Conservation (phyloP, 1,284 basidiomycete species). For the Macrocystidia cucumis region DNA sequence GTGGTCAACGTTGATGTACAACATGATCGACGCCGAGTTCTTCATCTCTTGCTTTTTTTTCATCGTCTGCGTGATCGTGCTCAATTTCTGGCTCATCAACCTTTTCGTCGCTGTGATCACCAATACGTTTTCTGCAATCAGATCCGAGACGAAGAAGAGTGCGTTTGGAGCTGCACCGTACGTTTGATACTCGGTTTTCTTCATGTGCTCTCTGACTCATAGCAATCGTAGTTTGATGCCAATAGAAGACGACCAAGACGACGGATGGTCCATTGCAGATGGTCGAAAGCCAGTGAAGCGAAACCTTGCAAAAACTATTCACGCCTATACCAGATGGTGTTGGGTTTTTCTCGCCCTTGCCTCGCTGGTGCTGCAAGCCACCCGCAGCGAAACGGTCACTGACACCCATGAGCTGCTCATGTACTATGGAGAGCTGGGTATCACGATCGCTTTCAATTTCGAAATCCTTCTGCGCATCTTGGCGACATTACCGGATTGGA, state of each 20-base stretch:
- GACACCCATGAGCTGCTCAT: slow-evolving; percentile 37
- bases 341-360: slow-evolving; percentile 77
- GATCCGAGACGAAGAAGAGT: slow-evolving; percentile 84
- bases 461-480: slow-evolving; percentile 81
- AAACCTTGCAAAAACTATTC: slow-evolving; percentile 47
- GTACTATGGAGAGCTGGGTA: slow-evolving; percentile 67
- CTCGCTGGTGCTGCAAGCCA: slow-evolving; percentile 75
- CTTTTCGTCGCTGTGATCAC: slow-evolving; percentile 96
- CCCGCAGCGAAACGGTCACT: slow-evolving; percentile 53
- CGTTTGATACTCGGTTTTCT: slow-evolving; percentile 28
- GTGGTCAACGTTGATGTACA: slow-evolving; percentile 85
- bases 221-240: slow-evolving; percentile 30
- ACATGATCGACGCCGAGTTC: slow-evolving; percentile 89
- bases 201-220: slow-evolving; percentile 6
- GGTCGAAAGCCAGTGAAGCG: slow-evolving; percentile 31
- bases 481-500: slow-evolving; percentile 77
- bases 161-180: slow-evolving; percentile 78
- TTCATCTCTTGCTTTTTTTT: slow-evolving; percentile 87
- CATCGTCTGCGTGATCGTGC: slow-evolving; percentile 74
- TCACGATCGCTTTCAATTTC: slow-evolving; percentile 82
- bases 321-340: slow-evolving; percentile 59
- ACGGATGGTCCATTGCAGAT: slow-evolving; percentile 47
- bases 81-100: slow-evolving; percentile 95
- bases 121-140: slow-evolving; percentile 88
- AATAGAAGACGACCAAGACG: slow-evolving; percentile 46